These are phyloP conservation scores for Scedosporium apiospermum DNA, from an alignment of 2,329 filamentous ascomycete species.

Conservation along the genomic window DNA sequence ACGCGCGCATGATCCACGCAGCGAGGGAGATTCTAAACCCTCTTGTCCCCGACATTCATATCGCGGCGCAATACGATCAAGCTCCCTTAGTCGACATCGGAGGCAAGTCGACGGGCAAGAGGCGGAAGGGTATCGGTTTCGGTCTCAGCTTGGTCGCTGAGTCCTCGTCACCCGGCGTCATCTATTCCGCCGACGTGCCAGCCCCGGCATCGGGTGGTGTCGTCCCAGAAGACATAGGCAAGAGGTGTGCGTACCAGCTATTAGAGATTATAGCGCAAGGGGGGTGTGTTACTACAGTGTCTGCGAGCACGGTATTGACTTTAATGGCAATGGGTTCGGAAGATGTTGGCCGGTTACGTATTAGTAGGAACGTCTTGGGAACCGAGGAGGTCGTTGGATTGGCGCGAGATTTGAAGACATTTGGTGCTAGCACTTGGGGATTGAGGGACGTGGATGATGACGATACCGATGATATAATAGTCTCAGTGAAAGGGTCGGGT, in stretches of 20 bases:
- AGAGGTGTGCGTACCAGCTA: conserved; percentile 78
- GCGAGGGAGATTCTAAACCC: conserved; percentile 81
- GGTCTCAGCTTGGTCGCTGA: conserved; percentile 87
- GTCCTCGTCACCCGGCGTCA: conserved; percentile 66
- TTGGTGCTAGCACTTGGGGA: conserved; percentile 87
- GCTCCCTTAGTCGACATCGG: conserved; percentile 45
- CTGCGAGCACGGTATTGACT: conserved; percentile 65
- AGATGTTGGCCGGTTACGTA: conserved; percentile 77
- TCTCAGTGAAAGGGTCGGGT: conserved; percentile 86
- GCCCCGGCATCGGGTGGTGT: conserved; percentile 69
- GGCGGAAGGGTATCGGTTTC: conserved; percentile 77
- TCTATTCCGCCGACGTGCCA: conserved; percentile 80
- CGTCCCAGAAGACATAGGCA: conserved; percentile 84
- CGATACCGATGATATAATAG: conserved; percentile 63
- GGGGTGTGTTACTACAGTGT: conserved; percentile 67
- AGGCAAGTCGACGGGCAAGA: conserved; percentile 45
- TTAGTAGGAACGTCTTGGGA: conserved; percentile 74
- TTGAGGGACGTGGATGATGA: conserved; percentile 63
- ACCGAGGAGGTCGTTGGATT: conserved; percentile 72
- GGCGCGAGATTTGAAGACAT: conserved; percentile 76
- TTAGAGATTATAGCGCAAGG: conserved; percentile 74
- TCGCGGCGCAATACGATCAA: conserved; percentile 70
- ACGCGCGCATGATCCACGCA: conserved; percentile 87
- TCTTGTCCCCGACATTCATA: conserved; percentile 79
- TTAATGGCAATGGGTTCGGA: conserved; percentile 98